Conservation (phyloP, 192 early-diverging fungal species). For the Podila epicladia region DNA sequence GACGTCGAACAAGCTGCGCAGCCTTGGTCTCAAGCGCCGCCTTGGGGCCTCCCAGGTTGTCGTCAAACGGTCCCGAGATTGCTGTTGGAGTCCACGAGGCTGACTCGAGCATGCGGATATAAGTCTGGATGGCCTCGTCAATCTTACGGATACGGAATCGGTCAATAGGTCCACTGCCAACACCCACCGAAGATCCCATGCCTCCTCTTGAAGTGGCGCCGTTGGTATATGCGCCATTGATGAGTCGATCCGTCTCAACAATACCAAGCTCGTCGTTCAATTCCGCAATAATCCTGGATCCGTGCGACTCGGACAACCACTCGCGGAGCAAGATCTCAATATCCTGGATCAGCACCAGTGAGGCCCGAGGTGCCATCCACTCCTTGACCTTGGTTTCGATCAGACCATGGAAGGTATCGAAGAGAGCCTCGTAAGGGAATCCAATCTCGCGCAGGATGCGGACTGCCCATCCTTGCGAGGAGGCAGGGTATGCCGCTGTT, state of each 20-base stretch:
- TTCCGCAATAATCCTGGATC: constrained; percentile 20
- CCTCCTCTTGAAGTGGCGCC: not conserved
- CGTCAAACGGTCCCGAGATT: constrained; percentile 27
- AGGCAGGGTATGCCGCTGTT: constrained; percentile 20
- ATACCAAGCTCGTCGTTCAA: constrained; percentile 37
- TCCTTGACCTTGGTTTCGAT: constrained; percentile 45
- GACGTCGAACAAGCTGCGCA: constrained; percentile 24
- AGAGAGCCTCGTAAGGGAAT: constrained; percentile 44
- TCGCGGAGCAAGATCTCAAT: constrained; percentile 42
- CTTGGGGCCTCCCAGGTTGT: constrained; percentile 31
- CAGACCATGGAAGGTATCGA: constrained; percentile 42
- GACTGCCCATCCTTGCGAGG: constrained; percentile 34
- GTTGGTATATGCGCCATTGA: constrained; percentile 1
- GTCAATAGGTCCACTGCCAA: constrained; percentile 25
- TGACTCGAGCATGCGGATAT: constrained; percentile 40
- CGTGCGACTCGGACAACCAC: constrained; percentile 36
- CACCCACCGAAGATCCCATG: constrained; percentile 4
- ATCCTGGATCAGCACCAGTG: constrained; percentile 42
- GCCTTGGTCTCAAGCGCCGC: constrained; percentile 23
- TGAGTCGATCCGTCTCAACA: constrained; percentile 20
- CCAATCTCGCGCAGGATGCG: constrained; percentile 43
- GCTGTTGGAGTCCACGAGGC: constrained; percentile 46
- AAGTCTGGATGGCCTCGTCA: constrained; percentile 28
- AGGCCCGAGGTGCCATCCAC: constrained; percentile 39
- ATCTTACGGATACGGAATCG: constrained; percentile 34